phyloP scores from a whole-genome alignment of 108 stramenopile species.

The Stephanodiscus minutulus region DNA sequence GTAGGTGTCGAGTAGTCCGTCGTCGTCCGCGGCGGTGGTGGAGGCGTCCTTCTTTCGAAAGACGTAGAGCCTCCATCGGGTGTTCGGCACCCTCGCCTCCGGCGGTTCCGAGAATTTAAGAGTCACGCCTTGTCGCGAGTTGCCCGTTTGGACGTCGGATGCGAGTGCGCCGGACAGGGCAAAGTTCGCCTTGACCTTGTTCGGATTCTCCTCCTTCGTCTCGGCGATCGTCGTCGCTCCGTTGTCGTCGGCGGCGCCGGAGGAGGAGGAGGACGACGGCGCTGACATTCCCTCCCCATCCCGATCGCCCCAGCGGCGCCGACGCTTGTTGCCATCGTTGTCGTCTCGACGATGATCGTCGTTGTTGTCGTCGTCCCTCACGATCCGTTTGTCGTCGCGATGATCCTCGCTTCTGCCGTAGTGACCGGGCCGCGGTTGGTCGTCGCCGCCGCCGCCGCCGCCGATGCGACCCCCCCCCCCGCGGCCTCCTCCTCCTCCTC shows the following conservation, averaged over 20 bases:
- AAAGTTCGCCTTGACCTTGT: constrained; percentile 83
- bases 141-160: constrained; percentile 84
- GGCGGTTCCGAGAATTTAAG: constrained; percentile 96
- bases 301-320: constrained; percentile 19
- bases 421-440: not conserved
- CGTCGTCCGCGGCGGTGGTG: constrained; percentile 9
- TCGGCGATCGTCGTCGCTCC: constrained; percentile 2
- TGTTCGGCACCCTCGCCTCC: constrained; percentile 89
- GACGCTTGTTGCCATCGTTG: not conserved
- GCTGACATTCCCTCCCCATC: constrained; percentile 3
- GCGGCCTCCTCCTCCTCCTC: constrained; percentile 5
- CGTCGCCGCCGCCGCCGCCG: not conserved
- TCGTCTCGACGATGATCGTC: not conserved
- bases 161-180: constrained; percentile 95
- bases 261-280: not conserved
- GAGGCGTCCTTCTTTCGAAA: constrained; percentile 60
- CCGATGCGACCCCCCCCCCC: constrained; percentile 25
- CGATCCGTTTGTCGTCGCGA: constrained; percentile 7
- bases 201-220: constrained; percentile 30
- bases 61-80: constrained; percentile 94
- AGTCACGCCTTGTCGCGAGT: constrained; percentile 89
- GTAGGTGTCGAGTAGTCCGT: constrained; percentile 74
- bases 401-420: constrained; percentile 1
- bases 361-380: constrained; percentile 21
- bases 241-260: not conserved